Conservation (phyloP, 495 filamentous ascomycete species). For the Podospora australis region DNA sequence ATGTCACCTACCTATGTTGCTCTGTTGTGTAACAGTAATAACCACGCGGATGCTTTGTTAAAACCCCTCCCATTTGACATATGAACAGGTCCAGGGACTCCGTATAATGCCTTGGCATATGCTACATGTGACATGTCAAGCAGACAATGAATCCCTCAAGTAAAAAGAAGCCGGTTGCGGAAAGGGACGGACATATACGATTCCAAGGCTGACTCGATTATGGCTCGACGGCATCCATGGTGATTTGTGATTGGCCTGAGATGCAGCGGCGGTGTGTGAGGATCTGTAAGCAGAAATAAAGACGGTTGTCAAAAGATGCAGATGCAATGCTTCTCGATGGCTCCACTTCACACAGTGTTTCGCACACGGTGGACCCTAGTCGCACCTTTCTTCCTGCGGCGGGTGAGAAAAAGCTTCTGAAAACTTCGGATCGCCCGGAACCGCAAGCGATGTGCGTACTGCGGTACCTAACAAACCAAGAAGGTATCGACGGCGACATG, state of each 20-base stretch:
- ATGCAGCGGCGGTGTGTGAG: no score
- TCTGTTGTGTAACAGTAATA: no score
- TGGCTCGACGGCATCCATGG: not conserved
- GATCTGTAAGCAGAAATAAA: not conserved
- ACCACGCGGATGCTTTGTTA: no score
- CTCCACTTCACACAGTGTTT: conserved; percentile 9
- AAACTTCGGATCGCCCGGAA: not conserved
- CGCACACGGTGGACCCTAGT: not conserved
- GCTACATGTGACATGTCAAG: no score
- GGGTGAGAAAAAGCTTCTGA: not conserved
- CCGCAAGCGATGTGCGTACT: not conserved
- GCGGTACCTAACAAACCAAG: no score
- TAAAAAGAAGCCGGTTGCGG: no score
- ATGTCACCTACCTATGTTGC: no score
- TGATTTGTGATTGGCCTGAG: not conserved
- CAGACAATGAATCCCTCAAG: no score
- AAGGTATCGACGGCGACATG: not conserved
- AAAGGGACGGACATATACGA: no score
- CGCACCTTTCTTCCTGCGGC: not conserved
- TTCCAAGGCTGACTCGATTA: not conserved
- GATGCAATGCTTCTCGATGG: not conserved
- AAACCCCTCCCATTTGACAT: no score
- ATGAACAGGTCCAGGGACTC: no score
- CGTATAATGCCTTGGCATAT: no score
- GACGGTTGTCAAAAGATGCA: not conserved